Percentiles rank a stretch among this genome's conserved stretches.
Evolutionary conservation across 176 grass and related monocot species (phyloP).

Genomic region (Zea mays): Zm-B73-REFERENCE-NAM-5.0 NC_050099.1:198830001-198830500

Average conservation of each 20-base stretch:
- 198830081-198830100: too few relatives aligned
- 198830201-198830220: slow-evolving; percentile 56
- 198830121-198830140: too few relatives aligned
- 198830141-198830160: not conserved
- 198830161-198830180: slow-evolving; percentile 23
- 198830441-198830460: slow-evolving; percentile 17
- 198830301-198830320: slow-evolving; percentile 38
- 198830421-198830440: slow-evolving; percentile 49
- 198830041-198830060: not conserved
- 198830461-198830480: too few relatives aligned
- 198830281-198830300: slow-evolving; percentile 32
- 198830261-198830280: slow-evolving; percentile 31
- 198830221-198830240: slow-evolving; percentile 43
- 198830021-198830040: slow-evolving; percentile 3
- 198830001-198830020: slow-evolving; percentile 50
- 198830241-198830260: slow-evolving; percentile 42
- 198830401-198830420: slow-evolving; percentile 53
- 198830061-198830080: too few relatives aligned
- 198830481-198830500: too few relatives aligned
- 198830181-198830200: not conserved
- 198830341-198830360: slow-evolving; percentile 52
- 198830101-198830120: too few relatives aligned
- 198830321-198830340: slow-evolving; percentile 47
- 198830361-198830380: slow-evolving; percentile 29
- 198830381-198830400: slow-evolving; percentile 31